These are phyloP conservation scores for Corynespora cassiicola DNA, from an alignment of 2,329 filamentous ascomycete species.

Conservation along the genomic window DNA sequence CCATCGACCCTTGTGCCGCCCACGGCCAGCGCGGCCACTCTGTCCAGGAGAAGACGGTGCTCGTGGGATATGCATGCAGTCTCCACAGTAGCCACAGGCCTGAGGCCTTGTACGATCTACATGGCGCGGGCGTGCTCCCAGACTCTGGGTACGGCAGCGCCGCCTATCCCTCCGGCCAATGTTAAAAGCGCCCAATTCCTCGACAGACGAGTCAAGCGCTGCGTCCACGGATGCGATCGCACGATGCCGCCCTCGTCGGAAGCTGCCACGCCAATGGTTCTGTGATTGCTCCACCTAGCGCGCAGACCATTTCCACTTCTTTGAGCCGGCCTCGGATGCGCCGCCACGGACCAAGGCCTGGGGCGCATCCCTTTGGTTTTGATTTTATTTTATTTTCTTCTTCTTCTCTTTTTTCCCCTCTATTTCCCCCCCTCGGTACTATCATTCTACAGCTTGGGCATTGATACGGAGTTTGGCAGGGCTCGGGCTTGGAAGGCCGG, in stretches of 20 bases:
- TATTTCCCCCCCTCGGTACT: too few relatives aligned
- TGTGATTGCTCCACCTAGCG: too few relatives aligned
- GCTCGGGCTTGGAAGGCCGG: slow-evolving; percentile 14
- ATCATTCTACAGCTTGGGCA: slow-evolving; percentile 17
- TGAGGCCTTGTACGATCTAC: slow-evolving; percentile 18
- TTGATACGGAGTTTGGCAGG: slow-evolving; percentile 33
- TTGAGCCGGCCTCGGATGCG: slow-evolving; percentile 29
- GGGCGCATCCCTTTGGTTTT: slow-evolving; percentile 8
- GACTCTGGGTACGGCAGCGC: slow-evolving; percentile 40
- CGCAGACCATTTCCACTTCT: too few relatives aligned
- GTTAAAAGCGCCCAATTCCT: too few relatives aligned
- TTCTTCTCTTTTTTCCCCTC: too few relatives aligned
- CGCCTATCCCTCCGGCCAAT: slow-evolving; percentile 14
- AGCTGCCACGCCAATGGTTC: too few relatives aligned
- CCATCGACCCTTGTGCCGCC: slow-evolving; percentile 79
- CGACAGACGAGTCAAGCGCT: not conserved
- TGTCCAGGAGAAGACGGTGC: slow-evolving; percentile 76
- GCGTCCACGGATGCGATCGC: too few relatives aligned
- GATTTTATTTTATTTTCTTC: slow-evolving; percentile 15
- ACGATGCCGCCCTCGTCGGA: not conserved
- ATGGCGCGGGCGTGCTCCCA: slow-evolving; percentile 24
- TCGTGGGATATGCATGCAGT: slow-evolving; percentile 81
- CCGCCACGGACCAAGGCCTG: slow-evolving; percentile 18
- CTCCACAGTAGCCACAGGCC: slow-evolving; percentile 54
- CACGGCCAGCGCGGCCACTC: slow-evolving; percentile 77